Base-by-base conservation (phyloP, 2,329 filamentous ascomycete species). In the Botrytis fragariae region DNA sequence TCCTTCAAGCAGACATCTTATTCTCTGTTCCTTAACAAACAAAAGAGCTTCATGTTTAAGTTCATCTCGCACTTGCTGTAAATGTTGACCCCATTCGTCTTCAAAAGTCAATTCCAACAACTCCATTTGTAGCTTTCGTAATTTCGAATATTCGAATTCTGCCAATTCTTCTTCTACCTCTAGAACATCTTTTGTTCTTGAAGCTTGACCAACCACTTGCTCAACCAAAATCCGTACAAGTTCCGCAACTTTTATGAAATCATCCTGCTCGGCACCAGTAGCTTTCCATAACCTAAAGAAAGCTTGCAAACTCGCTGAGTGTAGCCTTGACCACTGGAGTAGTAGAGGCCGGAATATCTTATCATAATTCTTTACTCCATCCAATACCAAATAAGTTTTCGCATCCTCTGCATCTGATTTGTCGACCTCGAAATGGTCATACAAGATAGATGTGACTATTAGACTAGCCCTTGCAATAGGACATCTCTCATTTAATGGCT, bases 21-120 rank as follows among this genome's bases (percentile, higher is more conserved):
- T 93, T 54, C 96, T 90, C 82, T 99, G 96, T 83, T 99, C 96
- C 83, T 97, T 98, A 83, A 98, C 93, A 80, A 99, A 99, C 79
- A 97, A 93, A 71, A 98, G 84, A 18, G 95, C 94, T 82, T 99
- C 96, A 79, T 95, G 91, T 77, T 93, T 92, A 62, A 98, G 87
- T 81, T 97, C 94, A 72, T 98, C 94, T 48, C 94, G 92, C n/a
- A 97, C 93, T 83, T 96, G 93, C 76, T 89, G 89, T 42, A 99
- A 86, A 82, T 98, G 94, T 75, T 93, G 89, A 20, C 95, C 95
- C 96, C 96, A 99, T 67, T 93, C 93, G 81, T 97, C 93, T 81
- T 98, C 95, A 80, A 98, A 98, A 0, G 94, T 93, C 76, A 96
- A 85, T 81, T 97, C 93, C 7, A 98, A 85, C 18, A 98, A 86